Conservation (phyloP, 352 stramenopile genomes). For the Elongisporangium prolatum region DNA sequence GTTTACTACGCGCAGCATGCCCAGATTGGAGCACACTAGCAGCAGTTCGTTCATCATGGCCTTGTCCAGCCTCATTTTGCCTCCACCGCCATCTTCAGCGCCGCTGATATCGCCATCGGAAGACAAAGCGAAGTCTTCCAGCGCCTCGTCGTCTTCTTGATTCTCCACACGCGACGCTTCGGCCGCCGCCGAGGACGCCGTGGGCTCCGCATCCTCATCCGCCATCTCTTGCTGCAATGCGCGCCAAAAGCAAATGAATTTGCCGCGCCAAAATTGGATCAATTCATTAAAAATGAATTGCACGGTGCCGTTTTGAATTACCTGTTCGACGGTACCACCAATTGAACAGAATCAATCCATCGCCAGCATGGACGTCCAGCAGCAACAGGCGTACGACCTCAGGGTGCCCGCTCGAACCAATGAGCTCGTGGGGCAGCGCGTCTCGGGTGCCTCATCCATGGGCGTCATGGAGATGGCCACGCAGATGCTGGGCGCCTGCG, state of each 20-base stretch:
- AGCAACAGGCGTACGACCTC: slow-evolving; percentile 11
- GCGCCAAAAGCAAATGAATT: slow-evolving; percentile 12
- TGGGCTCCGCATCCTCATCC: neutral
- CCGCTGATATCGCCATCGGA: slow-evolving; percentile 36
- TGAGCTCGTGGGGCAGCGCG: slow-evolving; percentile 21
- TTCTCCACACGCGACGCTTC: slow-evolving; percentile 13
- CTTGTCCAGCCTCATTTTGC: slow-evolving; percentile 44
- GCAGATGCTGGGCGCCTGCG: slow-evolving; percentile 63
- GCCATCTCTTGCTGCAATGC: slow-evolving; percentile 1
- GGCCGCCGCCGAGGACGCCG: neutral
- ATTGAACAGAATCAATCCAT: neutral
- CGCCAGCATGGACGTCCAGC: slow-evolving; percentile 2
- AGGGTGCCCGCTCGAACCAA: slow-evolving; percentile 8
- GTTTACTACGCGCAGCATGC: slow-evolving; percentile 59
- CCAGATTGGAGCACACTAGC: slow-evolving; percentile 86
- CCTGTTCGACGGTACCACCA: slow-evolving; percentile 6
- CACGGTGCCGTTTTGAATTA: neutral
- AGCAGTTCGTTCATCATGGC: slow-evolving; percentile 86
- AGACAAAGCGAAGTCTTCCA: slow-evolving; percentile 59
- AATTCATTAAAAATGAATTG: slow-evolving; percentile 5
- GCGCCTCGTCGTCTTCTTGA: slow-evolving; percentile 21
- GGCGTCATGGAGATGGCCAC: slow-evolving; percentile 36
- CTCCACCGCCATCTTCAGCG: slow-evolving; percentile 17
- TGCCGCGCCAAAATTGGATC: slow-evolving; percentile 5
- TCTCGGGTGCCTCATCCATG: slow-evolving; percentile 12